Evolutionary conservation across 106 monocot species (phyloP).

Genomic region (Dendrobium catenatum): DNA sequence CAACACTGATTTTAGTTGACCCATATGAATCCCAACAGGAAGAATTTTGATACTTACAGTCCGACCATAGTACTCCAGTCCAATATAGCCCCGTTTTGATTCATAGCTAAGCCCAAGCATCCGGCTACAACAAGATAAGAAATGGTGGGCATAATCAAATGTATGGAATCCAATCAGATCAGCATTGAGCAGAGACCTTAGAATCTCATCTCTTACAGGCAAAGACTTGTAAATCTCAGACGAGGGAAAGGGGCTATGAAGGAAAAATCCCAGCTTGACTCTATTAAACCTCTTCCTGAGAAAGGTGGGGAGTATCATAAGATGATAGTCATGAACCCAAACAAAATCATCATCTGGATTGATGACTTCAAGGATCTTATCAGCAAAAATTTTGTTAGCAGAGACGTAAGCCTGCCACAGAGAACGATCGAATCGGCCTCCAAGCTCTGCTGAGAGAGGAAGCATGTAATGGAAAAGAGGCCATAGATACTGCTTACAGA

Average conservation of each 20-base stretch:
- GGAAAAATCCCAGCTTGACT: constrained; percentile 54
- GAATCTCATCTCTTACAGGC: constrained; percentile 43
- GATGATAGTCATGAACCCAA: constrained; percentile 60
- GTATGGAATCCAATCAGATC: constrained; percentile 60
- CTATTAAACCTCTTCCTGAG: constrained; percentile 41
- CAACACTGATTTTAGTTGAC: constrained; percentile 34
- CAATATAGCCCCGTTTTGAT: constrained; percentile 49
- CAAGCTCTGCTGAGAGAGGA: constrained; percentile 30
- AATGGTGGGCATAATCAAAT: constrained; percentile 58
- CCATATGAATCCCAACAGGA: constrained; percentile 59
- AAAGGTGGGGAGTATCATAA: constrained; percentile 54
- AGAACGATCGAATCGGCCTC: constrained; percentile 44
- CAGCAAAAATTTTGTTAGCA: constrained; percentile 53
- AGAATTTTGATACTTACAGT: constrained; percentile 48
- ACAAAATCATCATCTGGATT: constrained; percentile 51
- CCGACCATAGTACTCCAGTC: constrained; percentile 52
- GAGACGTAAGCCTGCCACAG: constrained; percentile 62
- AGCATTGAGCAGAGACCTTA: constrained; percentile 37
- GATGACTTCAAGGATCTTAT: constrained; percentile 47
- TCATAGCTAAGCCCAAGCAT: constrained; percentile 50
- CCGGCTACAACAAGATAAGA: constrained; percentile 44
- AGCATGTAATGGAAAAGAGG: constrained; percentile 49
- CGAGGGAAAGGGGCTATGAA: constrained; percentile 51
- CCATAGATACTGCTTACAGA: constrained; percentile 57
- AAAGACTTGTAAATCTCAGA: constrained; percentile 49